A percentile compares a stretch with the other conserved stretches of the same genome.
Evolutionary conservation across 176 grass and related monocot genomes (phyloP).

Genomic region (Bromus sterilis): DNA sequence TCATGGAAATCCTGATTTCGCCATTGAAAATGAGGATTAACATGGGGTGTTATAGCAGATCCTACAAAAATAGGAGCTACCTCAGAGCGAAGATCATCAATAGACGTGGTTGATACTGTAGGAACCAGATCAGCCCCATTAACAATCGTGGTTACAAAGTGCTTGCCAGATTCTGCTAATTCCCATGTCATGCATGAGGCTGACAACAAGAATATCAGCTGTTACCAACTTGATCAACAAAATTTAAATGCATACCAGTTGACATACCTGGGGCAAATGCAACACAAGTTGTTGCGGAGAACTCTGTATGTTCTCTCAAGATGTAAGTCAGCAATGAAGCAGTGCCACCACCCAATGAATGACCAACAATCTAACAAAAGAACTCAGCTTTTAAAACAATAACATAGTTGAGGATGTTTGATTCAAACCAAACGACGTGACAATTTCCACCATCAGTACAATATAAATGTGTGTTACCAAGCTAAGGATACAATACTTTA

Average conservation of each 20-base stretch:
- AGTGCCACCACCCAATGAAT: conserved; percentile 97
- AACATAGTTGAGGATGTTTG: neutral
- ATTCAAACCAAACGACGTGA: neutral
- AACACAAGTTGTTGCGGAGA: conserved; percentile 75
- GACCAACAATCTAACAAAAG: conserved; percentile 79
- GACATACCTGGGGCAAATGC: conserved; percentile 85
- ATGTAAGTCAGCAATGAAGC: conserved; percentile 95
- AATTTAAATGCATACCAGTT: conserved; percentile 7
- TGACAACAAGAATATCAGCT: conserved; percentile 31
- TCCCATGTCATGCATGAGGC: conserved; percentile 99
- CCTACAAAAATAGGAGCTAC: conserved; percentile 33
- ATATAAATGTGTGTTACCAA: neutral
- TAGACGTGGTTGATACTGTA: conserved; percentile 87
- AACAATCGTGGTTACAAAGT: conserved; percentile 77
- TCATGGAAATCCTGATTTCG: too few relatives aligned
- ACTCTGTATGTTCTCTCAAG: conserved; percentile 78
- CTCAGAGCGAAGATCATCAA: conserved; percentile 96
- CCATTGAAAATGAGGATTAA: neutral
- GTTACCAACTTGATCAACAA: conserved; percentile 13
- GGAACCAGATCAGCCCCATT: conserved; percentile 97
- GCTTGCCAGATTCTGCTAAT: conserved; percentile 95
- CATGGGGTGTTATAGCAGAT: conserved; percentile 9
- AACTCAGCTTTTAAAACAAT: neutral
- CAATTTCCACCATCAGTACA: neutral
- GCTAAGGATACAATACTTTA: neutral